phyloP scores from a whole-genome alignment of 228 moss, liverwort and hornwort genomes.

The Sphagnum magellanicum region DNA sequence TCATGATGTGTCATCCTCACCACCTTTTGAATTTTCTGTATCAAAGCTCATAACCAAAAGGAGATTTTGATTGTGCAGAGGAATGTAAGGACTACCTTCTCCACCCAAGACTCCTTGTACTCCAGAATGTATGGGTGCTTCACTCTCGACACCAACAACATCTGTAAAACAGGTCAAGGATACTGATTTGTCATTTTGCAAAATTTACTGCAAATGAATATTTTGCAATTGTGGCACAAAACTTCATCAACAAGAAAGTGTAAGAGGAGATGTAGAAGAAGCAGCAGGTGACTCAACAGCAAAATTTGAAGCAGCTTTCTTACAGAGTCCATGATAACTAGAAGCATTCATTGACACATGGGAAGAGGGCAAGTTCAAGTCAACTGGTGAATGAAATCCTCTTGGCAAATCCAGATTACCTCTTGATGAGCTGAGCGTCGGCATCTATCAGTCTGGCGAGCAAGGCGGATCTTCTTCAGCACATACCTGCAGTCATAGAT shows the following conservation, averaged over 20 bases:
- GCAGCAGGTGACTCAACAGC: too few relatives aligned
- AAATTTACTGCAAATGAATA: too few relatives aligned
- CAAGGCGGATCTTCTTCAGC: constrained; percentile 62
- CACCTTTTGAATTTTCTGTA: neutral
- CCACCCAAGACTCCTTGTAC: constrained; percentile 99
- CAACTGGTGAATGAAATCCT: too few relatives aligned
- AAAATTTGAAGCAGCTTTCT: too few relatives aligned
- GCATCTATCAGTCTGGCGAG: constrained; percentile 65
- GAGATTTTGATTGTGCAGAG: neutral
- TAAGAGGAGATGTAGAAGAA: too few relatives aligned
- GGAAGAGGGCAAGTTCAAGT: too few relatives aligned
- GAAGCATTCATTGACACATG: too few relatives aligned
- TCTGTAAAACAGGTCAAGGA: constrained; percentile 34
- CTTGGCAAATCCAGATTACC: constrained; percentile 10
- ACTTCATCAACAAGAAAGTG: too few relatives aligned
- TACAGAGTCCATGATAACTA: too few relatives aligned
- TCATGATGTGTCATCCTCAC: neutral
- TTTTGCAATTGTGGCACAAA: too few relatives aligned
- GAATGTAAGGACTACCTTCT: constrained; percentile 56
- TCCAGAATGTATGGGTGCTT: constrained; percentile 98
- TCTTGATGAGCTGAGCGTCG: constrained; percentile 70
- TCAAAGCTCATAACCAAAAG: neutral
- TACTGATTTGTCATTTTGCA: too few relatives aligned
- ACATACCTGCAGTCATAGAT: constrained; percentile 40
- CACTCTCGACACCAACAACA: constrained; percentile 96